phyloP scores from a whole-genome alignment of 768 basidiomycete species.

The Suillus tomentosus region DNA sequence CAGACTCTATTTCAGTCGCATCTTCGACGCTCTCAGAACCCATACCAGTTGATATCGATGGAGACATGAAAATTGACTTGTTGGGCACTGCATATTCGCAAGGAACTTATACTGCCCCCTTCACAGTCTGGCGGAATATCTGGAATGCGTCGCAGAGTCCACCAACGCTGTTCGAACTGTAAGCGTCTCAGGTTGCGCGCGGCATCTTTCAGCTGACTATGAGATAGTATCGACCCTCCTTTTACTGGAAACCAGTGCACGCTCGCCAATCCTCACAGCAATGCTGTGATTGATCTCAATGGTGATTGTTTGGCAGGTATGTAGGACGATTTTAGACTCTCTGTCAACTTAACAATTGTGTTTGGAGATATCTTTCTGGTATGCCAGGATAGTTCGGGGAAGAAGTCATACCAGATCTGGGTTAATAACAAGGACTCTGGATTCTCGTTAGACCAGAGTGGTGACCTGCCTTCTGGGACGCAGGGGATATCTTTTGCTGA shows the following conservation, averaged over 20 bases:
- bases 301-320: constrained; percentile 94
- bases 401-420: constrained; percentile 87
- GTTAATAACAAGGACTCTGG: constrained; percentile 78
- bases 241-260: constrained; percentile 69
- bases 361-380: constrained; percentile 82
- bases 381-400: constrained; percentile 66
- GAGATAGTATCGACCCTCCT: constrained; percentile 53
- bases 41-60: constrained; percentile 83
- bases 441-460: constrained; percentile 68
- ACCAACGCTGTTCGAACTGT: constrained; percentile 70
- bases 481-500: constrained; percentile 89
- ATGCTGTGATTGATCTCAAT: constrained; percentile 90
- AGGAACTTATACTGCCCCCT: constrained; percentile 34
- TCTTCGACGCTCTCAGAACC: constrained; percentile 77
- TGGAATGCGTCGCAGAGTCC: constrained; percentile 63
- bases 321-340: constrained; percentile 13
- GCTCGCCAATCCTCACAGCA: constrained; percentile 89
- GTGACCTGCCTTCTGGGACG: constrained; percentile 70
- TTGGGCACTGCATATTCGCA: constrained; percentile 62
- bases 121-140: constrained; percentile 80
- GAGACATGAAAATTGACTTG: constrained; percentile 88
- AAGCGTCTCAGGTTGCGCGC: constrained; percentile 23
- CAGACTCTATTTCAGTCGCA: constrained; percentile 52
- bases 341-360: background rate
- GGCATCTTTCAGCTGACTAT: constrained; percentile 12